Conservation (phyloP, 345 rosid species). For the Dimocarpus longan region DNA sequence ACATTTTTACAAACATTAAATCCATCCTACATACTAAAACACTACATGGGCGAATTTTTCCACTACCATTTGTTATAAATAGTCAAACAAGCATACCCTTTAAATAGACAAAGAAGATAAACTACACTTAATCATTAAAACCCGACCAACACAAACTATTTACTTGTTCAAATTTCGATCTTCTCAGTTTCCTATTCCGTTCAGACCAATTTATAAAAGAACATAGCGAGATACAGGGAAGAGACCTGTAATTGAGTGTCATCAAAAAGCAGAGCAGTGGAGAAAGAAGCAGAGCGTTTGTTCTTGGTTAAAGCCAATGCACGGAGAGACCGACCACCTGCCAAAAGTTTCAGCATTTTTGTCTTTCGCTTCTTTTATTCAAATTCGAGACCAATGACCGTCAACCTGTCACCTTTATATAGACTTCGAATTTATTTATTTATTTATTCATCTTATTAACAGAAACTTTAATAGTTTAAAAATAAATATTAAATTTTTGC, state of each 20-base stretch:
- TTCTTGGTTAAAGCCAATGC: constrained; percentile 27
- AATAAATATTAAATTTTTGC: too few relatives aligned
- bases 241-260: constrained; percentile 91
- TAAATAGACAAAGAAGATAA: background rate
- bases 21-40: background rate
- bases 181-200: background rate
- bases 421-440: background rate
- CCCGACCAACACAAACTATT: background rate
- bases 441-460: too few relatives aligned
- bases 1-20: too few relatives aligned
- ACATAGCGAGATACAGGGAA: background rate
- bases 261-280: constrained; percentile 82
- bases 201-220: background rate
- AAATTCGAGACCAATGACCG: too few relatives aligned
- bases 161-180: background rate
- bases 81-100: background rate
- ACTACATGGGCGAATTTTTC: background rate
- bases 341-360: constrained; percentile 49
- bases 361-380: background rate
- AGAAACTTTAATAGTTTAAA: too few relatives aligned
- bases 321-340: constrained; percentile 41
- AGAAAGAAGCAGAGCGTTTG: constrained; percentile 48
- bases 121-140: background rate
- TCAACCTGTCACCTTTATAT: background rate
- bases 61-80: background rate